Evolutionary conservation across 2,329 filamentous ascomycete genomes (phyloP), one percentile per base, ranked within the genome.

Genomic region (Claviceps capensis): DNA sequence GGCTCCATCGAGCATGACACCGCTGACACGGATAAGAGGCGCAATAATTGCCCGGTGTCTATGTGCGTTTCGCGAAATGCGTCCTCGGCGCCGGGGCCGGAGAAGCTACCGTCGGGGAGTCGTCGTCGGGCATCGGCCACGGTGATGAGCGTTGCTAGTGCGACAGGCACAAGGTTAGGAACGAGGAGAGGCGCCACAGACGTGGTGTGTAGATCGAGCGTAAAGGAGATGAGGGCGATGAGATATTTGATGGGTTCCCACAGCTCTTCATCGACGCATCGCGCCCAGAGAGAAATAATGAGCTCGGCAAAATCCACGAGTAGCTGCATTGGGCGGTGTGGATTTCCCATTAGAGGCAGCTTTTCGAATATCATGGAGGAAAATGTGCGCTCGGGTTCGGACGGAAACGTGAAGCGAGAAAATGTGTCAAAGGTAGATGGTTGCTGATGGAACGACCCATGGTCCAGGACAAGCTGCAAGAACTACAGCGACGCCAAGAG

Each of bases 341-440:
- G 69, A 47, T 67, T 72, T 49, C 77, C 77, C 55, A 82, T 72
- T 5, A 72, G 63, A 0, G 83, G 78, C n/a, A 91, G 67, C 45
- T 76, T 77, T 56, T 86, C 80, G 50, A 87, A 77, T 34, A 90
- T 76, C 22, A 82, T 72, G 3, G 85, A 79, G 0, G 85, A 79
- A 6, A 90, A 71, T 46, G 75, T 75, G 1, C 68, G 64, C 1
- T 50, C 48, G 16, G 77, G 75, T n/a, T 79, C 71, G 0, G 85
- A 85, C 1, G 84, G 82, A 50, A 88, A 82, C 4, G 72, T 64
- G 63, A 82, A 80, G 47, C 77, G 78, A 7, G 82, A 75, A 16
- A 91, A 70, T 2, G 77, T 73, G 59, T 91, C 85, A 46, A 91
- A 77, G 0, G 81, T 82, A 16, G 83, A 74, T 2, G 81, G 75